Evolutionary conservation across 2,329 filamentous ascomycete species (phyloP), one percentile per base, ranked within the genome.

Genomic region (Plenodomus lindquistii): DNA sequence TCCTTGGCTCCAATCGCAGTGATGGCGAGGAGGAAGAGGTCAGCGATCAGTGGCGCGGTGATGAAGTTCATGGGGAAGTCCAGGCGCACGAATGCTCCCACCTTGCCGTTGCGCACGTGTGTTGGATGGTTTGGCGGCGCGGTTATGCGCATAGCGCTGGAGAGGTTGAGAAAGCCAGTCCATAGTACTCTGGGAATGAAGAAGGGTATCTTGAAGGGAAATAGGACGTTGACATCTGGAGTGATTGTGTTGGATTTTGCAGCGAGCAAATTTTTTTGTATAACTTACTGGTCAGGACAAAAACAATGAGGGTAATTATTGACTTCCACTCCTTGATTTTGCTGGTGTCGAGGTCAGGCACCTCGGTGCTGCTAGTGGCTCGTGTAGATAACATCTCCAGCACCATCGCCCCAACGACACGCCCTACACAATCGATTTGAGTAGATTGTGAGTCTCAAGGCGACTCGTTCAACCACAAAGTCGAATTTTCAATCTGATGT

Each of bases 21-120:
- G 42, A 89, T 87, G 34, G 86, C 86, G 4, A 90, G 79, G 18
- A 90, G 74, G 57, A 90, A 89, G 1, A 90, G 78, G 58, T 88
- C 85, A 1, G 85, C 86, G 47, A 89, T 81, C 15, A 90, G 70
- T 0, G 87, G 87, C 1, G 85, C 85, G 0, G 87, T 90, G 37
- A 89, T 75, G 54, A 88, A 85, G 65, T 89, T 87, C 73, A 90
- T 75, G 5, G 85, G 86, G 34, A 89, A 82, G 2, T 72, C 65
- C 29, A 86, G 67, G 16, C 76, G 75, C 6, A 83, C 76, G 46
- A 81, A 83, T 1, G 63, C 42, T 42, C 72, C 69, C 31, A 52
- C 39, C 46, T 70, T 63, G 50, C 64, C 59, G 52, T 69, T 65
- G 20, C 47, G 48, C 4, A 52, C 45, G 20, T 48, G 44, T 15